A percentile compares a stretch with the other conserved stretches of the same genome.
These are phyloP conservation scores for Rhodosporidiobolus sp. DNA, from an alignment of 768 basidiomycete species.

Conservation along the genomic window DNA sequence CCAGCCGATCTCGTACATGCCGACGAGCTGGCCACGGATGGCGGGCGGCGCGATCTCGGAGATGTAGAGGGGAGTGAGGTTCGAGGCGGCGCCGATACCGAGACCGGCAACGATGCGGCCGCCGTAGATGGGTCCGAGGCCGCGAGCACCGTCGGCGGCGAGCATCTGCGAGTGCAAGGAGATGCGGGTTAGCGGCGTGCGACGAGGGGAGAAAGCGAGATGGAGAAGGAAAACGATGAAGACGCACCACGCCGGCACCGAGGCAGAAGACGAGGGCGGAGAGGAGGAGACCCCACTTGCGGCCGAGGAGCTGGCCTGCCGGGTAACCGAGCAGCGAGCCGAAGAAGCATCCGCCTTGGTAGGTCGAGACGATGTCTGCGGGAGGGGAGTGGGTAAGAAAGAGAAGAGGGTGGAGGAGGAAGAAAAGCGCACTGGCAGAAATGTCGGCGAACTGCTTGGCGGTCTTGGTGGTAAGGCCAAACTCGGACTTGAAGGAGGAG, in stretches of 20 bases:
- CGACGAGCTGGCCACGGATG: constrained; percentile 52
- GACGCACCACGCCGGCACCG: constrained; percentile 55
- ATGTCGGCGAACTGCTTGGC: constrained; percentile 49
- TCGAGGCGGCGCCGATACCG: constrained; percentile 46
- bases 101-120: constrained; percentile 55
- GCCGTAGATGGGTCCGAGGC: constrained; percentile 50
- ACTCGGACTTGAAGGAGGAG: constrained; percentile 54
- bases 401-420: constrained; percentile 11
- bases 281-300: constrained; percentile 55
- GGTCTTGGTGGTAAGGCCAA: constrained; percentile 50
- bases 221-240: constrained; percentile 44
- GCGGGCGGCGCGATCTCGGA: constrained; percentile 51
- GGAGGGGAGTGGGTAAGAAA: constrained; percentile 53
- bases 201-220: constrained; percentile 39
- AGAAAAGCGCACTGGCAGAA: constrained; percentile 47
- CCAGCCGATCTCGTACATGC: constrained; percentile 57
- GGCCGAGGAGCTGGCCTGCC: constrained; percentile 60
- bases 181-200: constrained; percentile 46
- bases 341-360: constrained; percentile 71
- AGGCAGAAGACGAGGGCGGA: constrained; percentile 58
- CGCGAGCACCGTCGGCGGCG: constrained; percentile 37
- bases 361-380: constrained; percentile 51
- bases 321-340: constrained; percentile 59
- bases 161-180: constrained; percentile 23
- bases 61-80: constrained; percentile 53